phyloP scores from a whole-genome alignment of 225 moss, liverwort and hornwort species.

The Thuidium tamariscinum region DNA sequence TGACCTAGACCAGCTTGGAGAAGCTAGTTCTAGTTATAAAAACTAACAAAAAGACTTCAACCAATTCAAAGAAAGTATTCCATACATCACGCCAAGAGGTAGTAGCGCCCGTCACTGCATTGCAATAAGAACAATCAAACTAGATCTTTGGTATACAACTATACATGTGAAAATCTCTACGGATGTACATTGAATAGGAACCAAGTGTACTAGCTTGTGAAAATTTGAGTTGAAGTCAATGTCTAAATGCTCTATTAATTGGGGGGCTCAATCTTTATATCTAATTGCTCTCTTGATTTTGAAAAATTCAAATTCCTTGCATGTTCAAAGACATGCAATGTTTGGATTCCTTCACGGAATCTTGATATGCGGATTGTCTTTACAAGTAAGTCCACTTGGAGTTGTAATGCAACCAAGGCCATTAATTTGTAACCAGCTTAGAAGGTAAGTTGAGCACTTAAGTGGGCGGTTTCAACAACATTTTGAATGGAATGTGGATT shows the following conservation, averaged over 20 bases:
- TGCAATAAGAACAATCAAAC: background rate
- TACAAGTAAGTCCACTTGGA: background rate
- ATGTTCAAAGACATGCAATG: background rate
- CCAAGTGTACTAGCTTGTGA: background rate
- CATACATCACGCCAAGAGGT: conserved; percentile 53
- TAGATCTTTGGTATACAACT: background rate
- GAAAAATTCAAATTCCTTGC: too few relatives aligned
- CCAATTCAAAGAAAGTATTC: background rate
- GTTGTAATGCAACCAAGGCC: background rate
- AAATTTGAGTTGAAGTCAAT: too few relatives aligned
- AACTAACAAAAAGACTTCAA: background rate
- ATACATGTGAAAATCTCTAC: background rate
- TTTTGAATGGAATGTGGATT: background rate
- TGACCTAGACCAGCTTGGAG: background rate
- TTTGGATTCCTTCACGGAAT: background rate
- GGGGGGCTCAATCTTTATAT: too few relatives aligned
- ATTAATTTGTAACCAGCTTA: background rate
- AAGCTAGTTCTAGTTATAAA: background rate
- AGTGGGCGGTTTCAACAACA: background rate
- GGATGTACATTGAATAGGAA: background rate
- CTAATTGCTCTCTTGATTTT: too few relatives aligned
- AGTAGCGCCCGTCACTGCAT: background rate
- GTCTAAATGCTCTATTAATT: too few relatives aligned
- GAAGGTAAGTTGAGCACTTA: too few relatives aligned
- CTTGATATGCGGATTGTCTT: background rate